Evolutionary conservation across 805 yeast genomes (phyloP).

Genomic region (Tetrapisispora nanseiensis): DNA sequence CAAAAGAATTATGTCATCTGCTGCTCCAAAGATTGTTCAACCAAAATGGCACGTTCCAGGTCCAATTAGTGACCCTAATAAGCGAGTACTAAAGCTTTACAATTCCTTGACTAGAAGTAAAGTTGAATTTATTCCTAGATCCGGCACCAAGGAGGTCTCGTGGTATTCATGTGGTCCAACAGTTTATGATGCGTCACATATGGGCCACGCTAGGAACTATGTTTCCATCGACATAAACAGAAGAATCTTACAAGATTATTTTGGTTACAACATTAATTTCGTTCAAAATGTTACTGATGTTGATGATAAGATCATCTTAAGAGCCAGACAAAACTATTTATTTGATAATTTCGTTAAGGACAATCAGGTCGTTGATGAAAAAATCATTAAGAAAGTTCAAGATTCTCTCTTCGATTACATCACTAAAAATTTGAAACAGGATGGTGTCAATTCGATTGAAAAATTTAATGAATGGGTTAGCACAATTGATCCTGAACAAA

Average conservation of each 20-base stretch:
- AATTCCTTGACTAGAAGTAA: conserved; percentile 79
- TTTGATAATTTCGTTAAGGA: conserved; percentile 48
- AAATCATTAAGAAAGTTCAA: conserved; percentile 32
- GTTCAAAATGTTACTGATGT: conserved; percentile 98
- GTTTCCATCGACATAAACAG: conserved; percentile 91
- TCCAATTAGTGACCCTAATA: background rate
- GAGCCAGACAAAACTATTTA: conserved; percentile 83
- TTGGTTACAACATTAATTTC: conserved; percentile 79
- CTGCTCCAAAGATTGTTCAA: conserved; percentile 31
- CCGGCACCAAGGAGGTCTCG: conserved; percentile 49
- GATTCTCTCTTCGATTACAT: conserved; percentile 42
- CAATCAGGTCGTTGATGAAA: conserved; percentile 19
- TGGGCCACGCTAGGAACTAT: conserved; percentile 98
- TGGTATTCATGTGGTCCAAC: conserved; percentile 99
- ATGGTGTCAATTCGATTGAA: conserved; percentile 16
- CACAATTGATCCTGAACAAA: conserved; percentile 39
- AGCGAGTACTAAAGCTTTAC: conserved; percentile 48
- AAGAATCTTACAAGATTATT: conserved; percentile 79
- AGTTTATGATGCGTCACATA: conserved; percentile 88
- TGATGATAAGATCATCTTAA: conserved; percentile 90
- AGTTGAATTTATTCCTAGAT: conserved; percentile 63
- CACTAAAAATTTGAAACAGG: conserved; percentile 42
- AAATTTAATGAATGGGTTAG: conserved; percentile 45
- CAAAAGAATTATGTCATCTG: conserved; percentile 6
- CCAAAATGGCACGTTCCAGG: conserved; percentile 45